Evolutionary conservation across 352 stramenopile genomes (phyloP).

Genomic region (Globisporangium nodosum): DNA sequence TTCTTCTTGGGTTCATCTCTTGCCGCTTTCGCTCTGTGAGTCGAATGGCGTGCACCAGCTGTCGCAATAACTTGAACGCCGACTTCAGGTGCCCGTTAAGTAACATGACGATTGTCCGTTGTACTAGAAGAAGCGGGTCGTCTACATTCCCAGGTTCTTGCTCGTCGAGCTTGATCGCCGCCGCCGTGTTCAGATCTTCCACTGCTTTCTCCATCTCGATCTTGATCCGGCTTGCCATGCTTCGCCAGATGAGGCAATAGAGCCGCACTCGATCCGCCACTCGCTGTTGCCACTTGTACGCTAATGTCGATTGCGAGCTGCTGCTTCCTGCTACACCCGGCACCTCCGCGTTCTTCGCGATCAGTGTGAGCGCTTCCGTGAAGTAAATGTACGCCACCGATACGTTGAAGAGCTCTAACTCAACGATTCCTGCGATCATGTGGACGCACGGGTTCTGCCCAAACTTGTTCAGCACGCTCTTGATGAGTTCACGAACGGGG

Average conservation of each 20-base stretch:
- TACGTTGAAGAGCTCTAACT: conserved; percentile 42
- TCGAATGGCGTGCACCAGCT: conserved; percentile 19
- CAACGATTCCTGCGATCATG: conserved; percentile 48
- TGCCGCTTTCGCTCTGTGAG: conserved; percentile 3
- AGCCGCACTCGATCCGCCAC: conserved; percentile 35
- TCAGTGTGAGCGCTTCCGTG: conserved; percentile 28
- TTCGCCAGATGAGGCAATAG: conserved; percentile 51
- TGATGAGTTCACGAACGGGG: conserved; percentile 19
- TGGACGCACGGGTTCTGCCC: conserved; percentile 29
- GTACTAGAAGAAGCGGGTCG: conserved; percentile 32
- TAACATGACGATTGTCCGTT: conserved; percentile 46
- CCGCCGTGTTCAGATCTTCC: conserved; percentile 46
- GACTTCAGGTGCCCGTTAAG: conserved; percentile 48
- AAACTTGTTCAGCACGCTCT: conserved; percentile 14
- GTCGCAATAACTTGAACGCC: conserved; percentile 38
- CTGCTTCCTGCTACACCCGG: not conserved
- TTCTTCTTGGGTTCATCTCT: not conserved
- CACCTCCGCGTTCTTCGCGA: conserved; percentile 12
- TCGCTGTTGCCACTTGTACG: conserved; percentile 28
- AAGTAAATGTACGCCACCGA: conserved; percentile 31
- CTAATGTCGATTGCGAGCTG: conserved; percentile 13
- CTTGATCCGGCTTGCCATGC: conserved; percentile 31
- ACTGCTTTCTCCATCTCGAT: conserved; percentile 47
- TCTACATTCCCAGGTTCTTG: conserved; percentile 6
- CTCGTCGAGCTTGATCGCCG: conserved; percentile 21